phyloP scores from a whole-genome alignment of 2,329 filamentous ascomycete species.

The Monilinia fructigena region DNA sequence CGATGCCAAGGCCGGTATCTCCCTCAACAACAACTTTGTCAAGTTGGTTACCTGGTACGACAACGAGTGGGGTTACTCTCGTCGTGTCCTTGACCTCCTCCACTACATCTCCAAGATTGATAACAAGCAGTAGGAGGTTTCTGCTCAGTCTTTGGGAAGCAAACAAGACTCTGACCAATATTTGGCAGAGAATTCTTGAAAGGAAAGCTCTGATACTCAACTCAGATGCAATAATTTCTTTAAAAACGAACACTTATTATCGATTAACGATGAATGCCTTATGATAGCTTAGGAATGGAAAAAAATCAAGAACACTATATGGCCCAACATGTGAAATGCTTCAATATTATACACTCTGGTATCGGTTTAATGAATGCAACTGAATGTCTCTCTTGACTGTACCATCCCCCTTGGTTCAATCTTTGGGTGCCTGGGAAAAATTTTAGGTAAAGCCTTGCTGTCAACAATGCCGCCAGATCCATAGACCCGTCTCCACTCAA shows the following conservation, averaged over 20 bases:
- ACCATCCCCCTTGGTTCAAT: background rate
- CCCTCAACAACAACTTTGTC: conserved; percentile 97
- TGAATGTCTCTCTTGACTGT: background rate
- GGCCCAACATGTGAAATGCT: conserved; percentile 4
- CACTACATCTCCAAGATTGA: conserved; percentile 79
- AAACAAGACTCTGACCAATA: conserved; percentile 35
- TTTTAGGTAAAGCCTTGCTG: no score
- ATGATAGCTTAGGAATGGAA: conserved; percentile 26
- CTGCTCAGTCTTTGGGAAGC: conserved; percentile 27
- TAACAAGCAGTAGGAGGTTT: conserved; percentile 42
- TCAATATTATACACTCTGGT: background rate
- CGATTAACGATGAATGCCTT: conserved; percentile 24
- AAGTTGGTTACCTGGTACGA: conserved; percentile 97
- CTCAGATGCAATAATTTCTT: conserved; percentile 22
- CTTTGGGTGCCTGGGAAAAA: no score
- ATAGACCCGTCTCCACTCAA: no score
- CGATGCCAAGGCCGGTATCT: conserved; percentile 98
- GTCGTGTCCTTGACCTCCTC: conserved; percentile 83
- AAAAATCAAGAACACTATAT: conserved; percentile 13
- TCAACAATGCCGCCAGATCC: no score
- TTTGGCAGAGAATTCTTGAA: conserved; percentile 38
- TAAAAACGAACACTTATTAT: conserved; percentile 20
- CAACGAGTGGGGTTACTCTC: conserved; percentile 99
- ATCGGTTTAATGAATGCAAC: background rate
- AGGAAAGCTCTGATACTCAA: conserved; percentile 36